Evolutionary conservation across 2,329 filamentous ascomycete genomes (phyloP).

Genomic region (Fonsecaea nubica): DNA sequence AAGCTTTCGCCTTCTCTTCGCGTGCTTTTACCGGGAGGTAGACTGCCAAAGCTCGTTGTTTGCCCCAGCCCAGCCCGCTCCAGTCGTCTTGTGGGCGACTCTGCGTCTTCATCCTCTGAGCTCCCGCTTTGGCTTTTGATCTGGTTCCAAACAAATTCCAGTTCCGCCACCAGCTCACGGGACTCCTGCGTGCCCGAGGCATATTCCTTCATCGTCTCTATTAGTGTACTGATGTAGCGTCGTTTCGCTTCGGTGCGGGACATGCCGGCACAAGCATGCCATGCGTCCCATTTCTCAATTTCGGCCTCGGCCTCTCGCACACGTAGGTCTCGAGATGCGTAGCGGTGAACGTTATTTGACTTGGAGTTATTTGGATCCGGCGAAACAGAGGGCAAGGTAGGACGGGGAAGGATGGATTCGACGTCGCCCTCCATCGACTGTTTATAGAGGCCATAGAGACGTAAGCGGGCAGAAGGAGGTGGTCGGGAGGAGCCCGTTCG

Average conservation of each 20-base stretch:
- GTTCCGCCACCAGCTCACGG: slow-evolving; percentile 83
- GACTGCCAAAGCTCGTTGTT: slow-evolving; percentile 35
- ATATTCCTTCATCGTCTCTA: slow-evolving; percentile 96
- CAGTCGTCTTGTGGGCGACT: slow-evolving; percentile 49
- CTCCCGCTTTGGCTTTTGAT: slow-evolving; percentile 61
- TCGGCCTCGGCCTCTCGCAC: slow-evolving; percentile 53
- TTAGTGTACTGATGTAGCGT: slow-evolving; percentile 89
- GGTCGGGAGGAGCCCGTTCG: slow-evolving; percentile 90
- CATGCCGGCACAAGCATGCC: slow-evolving; percentile 84
- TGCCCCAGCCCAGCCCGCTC: slow-evolving; percentile 56
- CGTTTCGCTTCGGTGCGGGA: slow-evolving; percentile 91
- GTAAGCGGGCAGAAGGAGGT: slow-evolving; percentile 81
- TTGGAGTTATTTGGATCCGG: slow-evolving; percentile 33
- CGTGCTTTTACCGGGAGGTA: slow-evolving; percentile 22
- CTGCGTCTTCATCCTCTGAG: slow-evolving; percentile 46
- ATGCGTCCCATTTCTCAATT: slow-evolving; percentile 72
- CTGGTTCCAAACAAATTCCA: slow-evolving; percentile 99
- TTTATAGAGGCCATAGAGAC: slow-evolving; percentile 97
- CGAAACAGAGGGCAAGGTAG: slow-evolving; percentile 51
- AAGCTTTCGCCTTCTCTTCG: slow-evolving; percentile 15
- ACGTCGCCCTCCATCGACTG: slow-evolving; percentile 98
- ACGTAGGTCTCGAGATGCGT: slow-evolving; percentile 38
- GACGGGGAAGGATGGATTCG: slow-evolving; percentile 88
- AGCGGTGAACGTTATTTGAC: slow-evolving; percentile 38
- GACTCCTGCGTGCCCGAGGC: slow-evolving; percentile 82